Evolutionary conservation across 2,329 filamentous ascomycete species (phyloP), one percentile per base, ranked within the genome.

Genomic region (Pyricularia sp.): DNA sequence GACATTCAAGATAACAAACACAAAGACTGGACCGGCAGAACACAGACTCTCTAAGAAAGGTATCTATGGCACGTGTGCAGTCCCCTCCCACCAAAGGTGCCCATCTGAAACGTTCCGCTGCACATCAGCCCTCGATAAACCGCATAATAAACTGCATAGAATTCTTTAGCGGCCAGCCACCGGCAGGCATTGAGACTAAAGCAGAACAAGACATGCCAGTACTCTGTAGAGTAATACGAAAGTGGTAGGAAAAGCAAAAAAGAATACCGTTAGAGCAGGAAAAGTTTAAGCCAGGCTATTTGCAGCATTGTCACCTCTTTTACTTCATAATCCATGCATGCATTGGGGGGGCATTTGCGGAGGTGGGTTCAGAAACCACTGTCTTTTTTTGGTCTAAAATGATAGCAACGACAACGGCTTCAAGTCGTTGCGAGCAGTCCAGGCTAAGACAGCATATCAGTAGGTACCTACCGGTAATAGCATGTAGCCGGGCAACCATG

Each of bases 121-220:
- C 59, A 63, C 59, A 63, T 63, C 25, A 28, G 14, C 59, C 12
- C 11, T 63, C 4, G 14, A 28, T 63, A 63, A 63, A 63, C 25
- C 14, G 26, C 59, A 63, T 63, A 28, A 28, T 63, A 17, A 28
- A 63, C 25, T 17, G 25, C 26, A 28, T 30, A 23, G 26, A 28
- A 63, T 63, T 63, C 59, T 63, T 63, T 28, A 63, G 23, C 59
- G 25, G 59, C 59, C 59, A 63, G 59, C 59, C 59, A 63, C 59
- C 26, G 26, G 26, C 25, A 63, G 25, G 59, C 25, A 63, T 63
- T 28, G n/a, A 25, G 58, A 58, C 58, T 25, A 26, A 26, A 26
- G 26, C 26, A 28, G 9, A 50, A n/a, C 42, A 11, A 50, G 12
- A 50, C 42, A 50, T 50, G 42, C 42, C 42, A 50, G 42, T 50